Percentiles rank a stretch among this genome's conserved stretches.
Evolutionary conservation across 208 protist genomes (phyloP).

Genomic region (Trypanosoma theileri): DNA sequence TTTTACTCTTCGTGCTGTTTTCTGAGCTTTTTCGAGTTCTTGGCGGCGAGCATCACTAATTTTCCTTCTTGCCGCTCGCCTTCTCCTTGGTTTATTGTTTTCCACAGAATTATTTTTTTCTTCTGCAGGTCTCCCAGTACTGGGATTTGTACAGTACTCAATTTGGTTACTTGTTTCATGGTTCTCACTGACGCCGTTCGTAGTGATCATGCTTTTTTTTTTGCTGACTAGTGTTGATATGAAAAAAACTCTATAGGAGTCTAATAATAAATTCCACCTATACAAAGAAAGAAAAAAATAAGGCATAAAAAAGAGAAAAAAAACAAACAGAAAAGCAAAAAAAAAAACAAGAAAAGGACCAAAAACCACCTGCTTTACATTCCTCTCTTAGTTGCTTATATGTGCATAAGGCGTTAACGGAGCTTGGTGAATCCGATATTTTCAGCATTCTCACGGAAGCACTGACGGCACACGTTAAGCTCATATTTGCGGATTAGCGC

Average conservation of each 20-base stretch:
- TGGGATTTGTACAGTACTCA: no score
- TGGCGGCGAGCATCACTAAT: not conserved
- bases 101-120: no score
- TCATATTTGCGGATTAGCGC: constrained; percentile 95
- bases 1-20: constrained; percentile 26
- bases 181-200: not conserved
- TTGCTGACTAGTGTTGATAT: not conserved
- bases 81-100: not conserved
- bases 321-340: not conserved
- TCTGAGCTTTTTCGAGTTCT: not conserved
- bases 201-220: not conserved
- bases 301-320: not conserved
- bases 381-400: not conserved
- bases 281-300: not conserved
- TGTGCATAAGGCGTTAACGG: constrained; percentile 42
- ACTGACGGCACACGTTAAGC: constrained; percentile 93
- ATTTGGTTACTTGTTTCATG: not conserved
- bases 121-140: no score
- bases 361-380: not conserved
- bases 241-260: no score
- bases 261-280: no score
- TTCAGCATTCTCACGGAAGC: constrained; percentile 93
- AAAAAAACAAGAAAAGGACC: not conserved
- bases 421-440: constrained; percentile 92
- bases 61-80: not conserved